Evolutionary conservation across 2,329 filamentous ascomycete species (phyloP).

Genomic region (Cadophora luteo-olivacea): DNA sequence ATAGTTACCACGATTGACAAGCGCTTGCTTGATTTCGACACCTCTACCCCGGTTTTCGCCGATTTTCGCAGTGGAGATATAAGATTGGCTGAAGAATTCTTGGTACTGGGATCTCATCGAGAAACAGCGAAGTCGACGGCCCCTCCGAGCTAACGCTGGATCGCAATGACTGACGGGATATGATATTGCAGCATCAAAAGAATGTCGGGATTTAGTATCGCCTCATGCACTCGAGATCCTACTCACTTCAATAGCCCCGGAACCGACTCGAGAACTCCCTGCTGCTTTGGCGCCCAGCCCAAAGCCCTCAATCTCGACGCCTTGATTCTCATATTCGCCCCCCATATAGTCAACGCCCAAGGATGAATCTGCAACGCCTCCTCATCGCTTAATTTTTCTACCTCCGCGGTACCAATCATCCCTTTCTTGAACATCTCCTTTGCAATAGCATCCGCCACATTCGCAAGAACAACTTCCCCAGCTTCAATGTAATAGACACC

Average conservation of each 20-base stretch:
- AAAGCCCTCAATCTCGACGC: conserved; percentile 16
- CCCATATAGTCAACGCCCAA: conserved; percentile 29
- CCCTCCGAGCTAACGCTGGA: too few species aligned
- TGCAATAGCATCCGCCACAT: conserved; percentile 52
- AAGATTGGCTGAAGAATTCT: too few species aligned
- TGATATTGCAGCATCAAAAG: too few species aligned
- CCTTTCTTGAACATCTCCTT: conserved; percentile 55
- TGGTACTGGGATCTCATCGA: too few species aligned
- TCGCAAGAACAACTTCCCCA: conserved; percentile 57
- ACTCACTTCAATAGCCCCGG: neutral
- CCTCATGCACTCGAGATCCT: too few species aligned
- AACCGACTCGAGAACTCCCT: neutral
- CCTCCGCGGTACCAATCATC: conserved; percentile 44
- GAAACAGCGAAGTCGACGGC: too few species aligned
- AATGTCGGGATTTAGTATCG: too few species aligned
- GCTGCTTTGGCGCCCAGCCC: conserved; percentile 5
- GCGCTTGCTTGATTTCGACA: too few species aligned
- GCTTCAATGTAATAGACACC: conserved; percentile 65
- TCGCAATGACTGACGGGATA: neutral
- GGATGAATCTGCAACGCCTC: conserved; percentile 29
- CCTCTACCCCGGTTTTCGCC: too few species aligned
- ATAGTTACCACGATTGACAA: too few species aligned
- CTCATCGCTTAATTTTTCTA: conserved; percentile 30
- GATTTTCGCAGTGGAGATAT: too few species aligned
- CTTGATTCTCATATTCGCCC: conserved; percentile 28